Percentiles rank a stretch among this genome's conserved stretches.
phyloP scores from a whole-genome alignment of 768 basidiomycete genomes.

The Asterophora parasitica region DNA sequence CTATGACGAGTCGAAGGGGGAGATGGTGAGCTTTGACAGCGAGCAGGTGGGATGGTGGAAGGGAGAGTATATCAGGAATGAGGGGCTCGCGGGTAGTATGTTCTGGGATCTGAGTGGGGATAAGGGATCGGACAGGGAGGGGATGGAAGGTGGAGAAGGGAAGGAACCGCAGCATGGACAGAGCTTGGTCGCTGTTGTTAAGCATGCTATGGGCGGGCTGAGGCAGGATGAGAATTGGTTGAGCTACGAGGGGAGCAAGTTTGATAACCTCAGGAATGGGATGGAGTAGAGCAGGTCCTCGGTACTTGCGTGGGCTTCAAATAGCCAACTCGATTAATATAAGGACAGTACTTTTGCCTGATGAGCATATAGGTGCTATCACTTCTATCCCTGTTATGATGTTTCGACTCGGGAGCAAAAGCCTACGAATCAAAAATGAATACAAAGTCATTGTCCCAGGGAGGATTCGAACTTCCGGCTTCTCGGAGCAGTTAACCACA shows the following conservation, averaged over 20 bases:
- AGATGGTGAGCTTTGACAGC: constrained; percentile 82
- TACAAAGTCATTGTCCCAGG: constrained; percentile 20
- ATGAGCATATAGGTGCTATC: too few species aligned
- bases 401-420: too few species aligned
- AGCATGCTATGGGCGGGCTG: constrained; percentile 71
- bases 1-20: constrained; percentile 67
- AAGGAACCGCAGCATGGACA: constrained; percentile 68
- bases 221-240: constrained; percentile 79
- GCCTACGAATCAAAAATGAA: too few species aligned
- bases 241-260: constrained; percentile 68
- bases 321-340: too few species aligned
- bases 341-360: too few species aligned
- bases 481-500: constrained; percentile 18
- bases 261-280: constrained; percentile 73
- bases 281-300: constrained; percentile 49
- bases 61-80: constrained; percentile 72
- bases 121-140: constrained; percentile 61
- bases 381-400: too few species aligned
- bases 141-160: constrained; percentile 69
- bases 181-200: constrained; percentile 72
- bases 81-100: constrained; percentile 89
- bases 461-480: constrained; percentile 26
- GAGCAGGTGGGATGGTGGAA: constrained; percentile 68
- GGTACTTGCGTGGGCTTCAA: too few species aligned
- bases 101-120: constrained; percentile 92